These are phyloP conservation scores for Zangia roseola DNA, from an alignment of 768 basidiomycete genomes.

Conservation along the genomic window DNA sequence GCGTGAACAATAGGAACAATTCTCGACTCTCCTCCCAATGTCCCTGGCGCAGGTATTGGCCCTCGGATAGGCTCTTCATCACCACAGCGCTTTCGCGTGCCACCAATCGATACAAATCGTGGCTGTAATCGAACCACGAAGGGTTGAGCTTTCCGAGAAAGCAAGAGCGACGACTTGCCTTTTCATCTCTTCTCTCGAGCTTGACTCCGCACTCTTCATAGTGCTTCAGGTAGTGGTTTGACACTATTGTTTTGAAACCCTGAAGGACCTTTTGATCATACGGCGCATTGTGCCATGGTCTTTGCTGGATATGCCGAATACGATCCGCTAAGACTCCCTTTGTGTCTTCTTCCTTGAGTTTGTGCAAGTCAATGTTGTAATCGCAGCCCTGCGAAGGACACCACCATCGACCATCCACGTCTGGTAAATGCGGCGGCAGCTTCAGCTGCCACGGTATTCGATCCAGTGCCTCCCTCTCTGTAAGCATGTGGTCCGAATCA, in stretches of 20 bases:
- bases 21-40: slow-evolving; percentile 24
- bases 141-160: neutral
- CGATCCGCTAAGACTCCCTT: slow-evolving; percentile 21
- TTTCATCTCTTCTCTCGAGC: slow-evolving; percentile 14
- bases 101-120: slow-evolving; percentile 9
- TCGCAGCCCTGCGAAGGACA: slow-evolving; percentile 47
- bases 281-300: slow-evolving; percentile 35
- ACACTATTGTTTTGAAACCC: slow-evolving; percentile 27
- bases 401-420: slow-evolving; percentile 49
- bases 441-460: slow-evolving; percentile 39
- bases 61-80: slow-evolving; percentile 12
- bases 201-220: slow-evolving; percentile 20
- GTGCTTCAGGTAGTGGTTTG: slow-evolving; percentile 27
- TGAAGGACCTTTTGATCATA: slow-evolving; percentile 27
- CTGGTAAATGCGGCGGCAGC: slow-evolving; percentile 39
- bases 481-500: slow-evolving; percentile 29
- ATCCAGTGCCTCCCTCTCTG: slow-evolving; percentile 21
- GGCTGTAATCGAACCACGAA: slow-evolving; percentile 8
- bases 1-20: slow-evolving; percentile 25
- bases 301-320: slow-evolving; percentile 27
- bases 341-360: slow-evolving; percentile 36
- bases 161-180: slow-evolving; percentile 9
- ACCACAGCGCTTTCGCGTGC: slow-evolving; percentile 1
- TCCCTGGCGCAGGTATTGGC: slow-evolving; percentile 24
- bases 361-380: slow-evolving; percentile 46